Conservation (phyloP, 441 rosid genomes). For the Adansonia rubrostipa region DNA sequence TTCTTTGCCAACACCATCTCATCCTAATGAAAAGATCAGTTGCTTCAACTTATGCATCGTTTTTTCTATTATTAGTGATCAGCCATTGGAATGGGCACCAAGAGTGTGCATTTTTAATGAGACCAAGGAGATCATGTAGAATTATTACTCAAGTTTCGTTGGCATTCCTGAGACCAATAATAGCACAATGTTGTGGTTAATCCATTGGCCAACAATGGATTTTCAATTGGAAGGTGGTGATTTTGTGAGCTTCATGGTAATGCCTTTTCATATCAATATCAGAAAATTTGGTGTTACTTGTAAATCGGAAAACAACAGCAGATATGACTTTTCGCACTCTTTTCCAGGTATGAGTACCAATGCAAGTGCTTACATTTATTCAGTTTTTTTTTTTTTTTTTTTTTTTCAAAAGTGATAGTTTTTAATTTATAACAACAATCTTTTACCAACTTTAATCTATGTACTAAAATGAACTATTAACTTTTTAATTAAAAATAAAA, state of each 20-base stretch:
- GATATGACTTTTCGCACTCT: neutral
- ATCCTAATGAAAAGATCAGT: neutral
- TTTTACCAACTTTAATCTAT: too few relatives aligned
- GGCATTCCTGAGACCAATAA: neutral
- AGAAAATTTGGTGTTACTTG: neutral
- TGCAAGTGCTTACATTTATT: too few relatives aligned
- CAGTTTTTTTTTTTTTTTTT: too few relatives aligned
- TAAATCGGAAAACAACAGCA: neutral
- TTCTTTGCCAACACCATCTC: neutral
- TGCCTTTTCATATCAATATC: neutral
- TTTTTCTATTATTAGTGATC: neutral
- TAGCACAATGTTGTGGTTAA: neutral
- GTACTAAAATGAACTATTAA: too few relatives aligned
- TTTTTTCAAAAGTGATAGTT: too few relatives aligned
- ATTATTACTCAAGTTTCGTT: neutral
- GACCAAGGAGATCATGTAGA: neutral
- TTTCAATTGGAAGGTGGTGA: neutral
- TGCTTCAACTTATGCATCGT: neutral
- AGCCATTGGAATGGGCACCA: neutral
- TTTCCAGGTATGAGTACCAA: too few relatives aligned
- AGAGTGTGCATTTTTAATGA: neutral
- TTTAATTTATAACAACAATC: too few relatives aligned
- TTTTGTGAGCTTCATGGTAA: neutral
- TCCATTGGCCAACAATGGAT: neutral
- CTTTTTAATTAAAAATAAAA: too few relatives aligned